Conservation (phyloP, 768 basidiomycete genomes). For the Lactifluus hygrophoroides region DNA sequence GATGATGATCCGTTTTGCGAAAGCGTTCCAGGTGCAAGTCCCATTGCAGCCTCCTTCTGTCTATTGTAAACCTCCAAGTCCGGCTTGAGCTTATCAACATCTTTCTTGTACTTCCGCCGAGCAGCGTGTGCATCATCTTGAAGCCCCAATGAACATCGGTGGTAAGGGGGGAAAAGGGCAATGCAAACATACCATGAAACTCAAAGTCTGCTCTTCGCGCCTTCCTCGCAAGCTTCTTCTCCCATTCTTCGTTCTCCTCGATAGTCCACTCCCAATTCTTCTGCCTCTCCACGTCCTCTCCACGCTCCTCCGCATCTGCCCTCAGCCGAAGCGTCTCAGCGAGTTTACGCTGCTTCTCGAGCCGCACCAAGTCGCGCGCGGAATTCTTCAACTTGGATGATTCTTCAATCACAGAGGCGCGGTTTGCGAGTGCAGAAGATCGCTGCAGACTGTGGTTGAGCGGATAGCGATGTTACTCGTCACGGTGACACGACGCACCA, state of each 20-base stretch:
- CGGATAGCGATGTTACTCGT: not conserved
- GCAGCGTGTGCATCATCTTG: conserved; percentile 88
- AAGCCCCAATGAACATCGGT: not conserved
- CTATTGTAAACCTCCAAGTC: conserved; percentile 80
- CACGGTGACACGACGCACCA: not conserved
- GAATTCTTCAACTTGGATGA: conserved; percentile 67
- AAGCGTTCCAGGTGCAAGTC: conserved; percentile 62
- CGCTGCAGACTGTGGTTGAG: conserved; percentile 37
- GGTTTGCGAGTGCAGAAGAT: conserved; percentile 72
- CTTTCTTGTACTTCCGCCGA: conserved; percentile 84
- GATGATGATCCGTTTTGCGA: conserved; percentile 32
- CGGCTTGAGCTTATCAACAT: conserved; percentile 80
- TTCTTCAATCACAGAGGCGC: conserved; percentile 79
- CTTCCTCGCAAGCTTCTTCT: conserved; percentile 80
- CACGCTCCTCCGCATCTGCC: conserved; percentile 81
- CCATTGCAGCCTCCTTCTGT: conserved; percentile 82
- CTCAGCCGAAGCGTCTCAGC: conserved; percentile 81
- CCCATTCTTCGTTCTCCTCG: conserved; percentile 96
- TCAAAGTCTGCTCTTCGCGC: conserved; percentile 78
- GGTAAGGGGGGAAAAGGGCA: not conserved
- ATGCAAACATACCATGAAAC: conserved; percentile 68
- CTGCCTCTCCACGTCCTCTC: conserved; percentile 84
- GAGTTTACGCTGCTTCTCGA: conserved; percentile 85
- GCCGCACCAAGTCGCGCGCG: conserved; percentile 69
- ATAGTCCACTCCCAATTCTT: conserved; percentile 96